Conservation (phyloP, 306 rosid genomes). For the Gynostemma pentaphyllum region DNA sequence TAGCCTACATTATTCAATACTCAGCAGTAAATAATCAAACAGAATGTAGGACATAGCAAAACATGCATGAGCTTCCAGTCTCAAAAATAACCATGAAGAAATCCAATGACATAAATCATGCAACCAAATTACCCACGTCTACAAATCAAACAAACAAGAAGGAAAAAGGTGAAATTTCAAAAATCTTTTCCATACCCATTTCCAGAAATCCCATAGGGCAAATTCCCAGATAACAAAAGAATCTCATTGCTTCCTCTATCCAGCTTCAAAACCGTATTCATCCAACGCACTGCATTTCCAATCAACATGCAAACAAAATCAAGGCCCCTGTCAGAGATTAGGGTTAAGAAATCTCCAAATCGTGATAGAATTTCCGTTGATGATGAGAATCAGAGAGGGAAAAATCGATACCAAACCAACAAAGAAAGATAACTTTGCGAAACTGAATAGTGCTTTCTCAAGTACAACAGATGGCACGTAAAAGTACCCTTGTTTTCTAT, state of each 20-base stretch:
- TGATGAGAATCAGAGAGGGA: background rate
- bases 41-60: background rate
- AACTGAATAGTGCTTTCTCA: slow-evolving; percentile 27
- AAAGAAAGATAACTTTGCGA: slow-evolving; percentile 17
- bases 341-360: slow-evolving; percentile 14
- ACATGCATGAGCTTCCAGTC: background rate
- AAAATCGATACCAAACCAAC: background rate
- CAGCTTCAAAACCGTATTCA: background rate
- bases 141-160: slow-evolving; percentile 3
- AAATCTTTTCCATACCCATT: background rate
- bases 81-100: background rate
- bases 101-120: background rate
- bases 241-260: slow-evolving; percentile 2
- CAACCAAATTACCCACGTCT: background rate
- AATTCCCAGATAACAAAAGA: background rate
- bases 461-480: slow-evolving; percentile 22
- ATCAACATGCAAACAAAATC: slow-evolving; percentile 15
- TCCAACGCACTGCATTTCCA: slow-evolving; percentile 1
- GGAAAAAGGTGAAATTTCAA: background rate
- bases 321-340: slow-evolving; percentile 3
- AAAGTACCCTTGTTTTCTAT: slow-evolving; percentile 10
- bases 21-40: background rate
- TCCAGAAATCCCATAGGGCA: background rate
- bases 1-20: background rate
- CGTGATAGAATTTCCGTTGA: slow-evolving; percentile 1